Percentiles rank a stretch among this genome's conserved stretches.
phyloP scores from a whole-genome alignment of 345 rosid genomes.

The Erodium maritimum region DNA sequence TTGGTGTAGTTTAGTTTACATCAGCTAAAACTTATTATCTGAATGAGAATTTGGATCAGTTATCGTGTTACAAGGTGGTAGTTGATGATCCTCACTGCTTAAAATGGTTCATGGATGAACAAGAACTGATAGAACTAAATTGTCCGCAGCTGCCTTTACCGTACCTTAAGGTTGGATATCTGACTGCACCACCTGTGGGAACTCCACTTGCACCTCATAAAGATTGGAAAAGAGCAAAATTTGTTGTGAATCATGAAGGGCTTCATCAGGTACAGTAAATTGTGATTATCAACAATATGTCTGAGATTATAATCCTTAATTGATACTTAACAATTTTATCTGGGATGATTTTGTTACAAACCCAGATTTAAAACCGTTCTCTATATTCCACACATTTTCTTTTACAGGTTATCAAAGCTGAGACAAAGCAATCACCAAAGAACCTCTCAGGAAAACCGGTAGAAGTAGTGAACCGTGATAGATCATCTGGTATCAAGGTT shows the following conservation, averaged over 20 bases:
- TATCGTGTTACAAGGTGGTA: background rate
- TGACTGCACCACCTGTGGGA: slow-evolving; percentile 74
- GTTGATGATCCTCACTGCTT: background rate
- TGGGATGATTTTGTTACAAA: background rate
- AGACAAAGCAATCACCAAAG: slow-evolving; percentile 40
- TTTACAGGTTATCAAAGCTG: slow-evolving; percentile 40
- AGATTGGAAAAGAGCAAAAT: slow-evolving; percentile 79
- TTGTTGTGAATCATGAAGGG: slow-evolving; percentile 72
- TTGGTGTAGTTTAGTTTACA: background rate
- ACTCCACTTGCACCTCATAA: slow-evolving; percentile 62
- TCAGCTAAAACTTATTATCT: background rate
- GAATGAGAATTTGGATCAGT: background rate
- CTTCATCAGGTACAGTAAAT: slow-evolving; percentile 78
- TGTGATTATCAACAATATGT: background rate
- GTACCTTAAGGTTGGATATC: slow-evolving; percentile 70
- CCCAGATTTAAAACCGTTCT: background rate
- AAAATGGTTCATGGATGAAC: no score
- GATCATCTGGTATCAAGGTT: slow-evolving; percentile 48
- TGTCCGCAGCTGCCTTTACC: slow-evolving; percentile 76
- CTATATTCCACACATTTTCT: background rate
- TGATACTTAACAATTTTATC: no score
- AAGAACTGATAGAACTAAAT: slow-evolving; percentile 6
- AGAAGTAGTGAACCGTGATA: slow-evolving; percentile 32
- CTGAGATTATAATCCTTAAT: no score
- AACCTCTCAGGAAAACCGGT: slow-evolving; percentile 50